Evolutionary conservation across 2,329 filamentous ascomycete genomes (phyloP).

Genomic region (Claviceps africana): DNA sequence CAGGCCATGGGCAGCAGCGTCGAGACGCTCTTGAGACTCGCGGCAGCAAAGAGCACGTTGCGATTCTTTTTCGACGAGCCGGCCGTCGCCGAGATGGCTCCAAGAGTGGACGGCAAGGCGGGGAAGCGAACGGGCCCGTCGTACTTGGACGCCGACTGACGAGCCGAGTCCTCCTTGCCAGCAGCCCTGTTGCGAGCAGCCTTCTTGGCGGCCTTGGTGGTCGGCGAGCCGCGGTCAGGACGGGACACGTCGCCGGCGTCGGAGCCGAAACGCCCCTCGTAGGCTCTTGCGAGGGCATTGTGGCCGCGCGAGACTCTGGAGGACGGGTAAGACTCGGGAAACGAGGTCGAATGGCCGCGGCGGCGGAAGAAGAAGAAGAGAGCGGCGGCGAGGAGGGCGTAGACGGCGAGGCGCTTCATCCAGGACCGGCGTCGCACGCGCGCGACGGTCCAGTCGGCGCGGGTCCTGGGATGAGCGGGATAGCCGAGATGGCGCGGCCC

Average conservation of each 20-base stretch:
- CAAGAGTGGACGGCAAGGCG: conserved; percentile 48
- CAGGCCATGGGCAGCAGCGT: conserved; percentile 71
- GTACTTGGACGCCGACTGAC: conserved; percentile 24
- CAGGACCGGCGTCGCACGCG: conserved; percentile 36
- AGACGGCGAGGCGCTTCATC: conserved; percentile 37
- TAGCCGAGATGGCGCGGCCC: conserved; percentile 9
- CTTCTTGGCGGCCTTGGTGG: background rate
- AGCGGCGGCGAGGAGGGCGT: conserved; percentile 30
- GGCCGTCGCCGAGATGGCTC: conserved; percentile 38
- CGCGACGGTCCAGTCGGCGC: conserved; percentile 26
- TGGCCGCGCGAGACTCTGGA: background rate
- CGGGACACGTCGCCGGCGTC: background rate
- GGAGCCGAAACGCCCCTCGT: background rate
- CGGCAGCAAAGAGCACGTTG: conserved; percentile 68
- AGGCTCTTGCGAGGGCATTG: background rate
- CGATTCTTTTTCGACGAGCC: conserved; percentile 41
- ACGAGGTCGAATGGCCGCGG: conserved; percentile 12
- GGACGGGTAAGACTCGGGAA: background rate
- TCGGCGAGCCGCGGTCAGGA: background rate
- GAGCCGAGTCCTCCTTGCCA: background rate
- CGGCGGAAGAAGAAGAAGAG: conserved; percentile 36
- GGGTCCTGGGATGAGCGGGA: conserved; percentile 2
- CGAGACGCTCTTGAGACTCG: conserved; percentile 58
- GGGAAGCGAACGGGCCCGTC: conserved; percentile 58
- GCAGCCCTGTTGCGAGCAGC: background rate